Evolutionary conservation across 2,329 filamentous ascomycete species (phyloP), one percentile per base, ranked within the genome.

Genomic region (Colletotrichum lindemuthianum): DNA sequence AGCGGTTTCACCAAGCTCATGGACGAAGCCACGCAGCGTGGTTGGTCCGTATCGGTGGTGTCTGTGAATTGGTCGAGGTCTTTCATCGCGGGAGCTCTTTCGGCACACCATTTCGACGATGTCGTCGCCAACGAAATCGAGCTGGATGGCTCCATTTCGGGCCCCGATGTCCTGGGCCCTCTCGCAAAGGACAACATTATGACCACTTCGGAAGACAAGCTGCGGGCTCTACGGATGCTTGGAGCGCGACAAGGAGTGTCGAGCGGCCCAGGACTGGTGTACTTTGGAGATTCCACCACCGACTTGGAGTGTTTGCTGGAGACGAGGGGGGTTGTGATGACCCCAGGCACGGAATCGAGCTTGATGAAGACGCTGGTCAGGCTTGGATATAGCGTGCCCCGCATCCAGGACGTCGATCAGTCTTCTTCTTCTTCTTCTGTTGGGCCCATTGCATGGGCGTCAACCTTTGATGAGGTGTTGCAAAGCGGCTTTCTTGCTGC

Each of bases 201-300:
- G 47, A 75, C 74, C 24, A 82, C 81, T 40, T 80, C 79, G 2
- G 60, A 70, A 7, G 83, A 86, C 70, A 86, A 86, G 74, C 69
- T 79, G 15, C 72, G 75, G 10, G 81, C 76, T 3, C 69, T 85
- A 63, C 59, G 71, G n/a, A 69, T 73, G 7, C 67, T 79, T 47
- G 63, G 69, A 37, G 65, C 49, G 37, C 59, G 59, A 7, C 70
- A 70, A n/a, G 50, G 51, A 8, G 55, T 58, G 11, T 32, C 51
- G 8, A 67, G 70, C 5, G 67, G 60, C 1, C 59, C 68, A 59
- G 70, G 64, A 6, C 71, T 77, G n/a, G 71, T 85, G n/a, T 88
- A 88, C 73, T 81, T 87, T 71, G 86, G 86, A 8, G 86, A 88
- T 71, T 86, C 85, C 34, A 79, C 79, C 2, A 87, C 85, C 2